Base-by-base conservation (phyloP, 192 early-diverging fungal species). In the Chytriomyces sp. region DNA sequence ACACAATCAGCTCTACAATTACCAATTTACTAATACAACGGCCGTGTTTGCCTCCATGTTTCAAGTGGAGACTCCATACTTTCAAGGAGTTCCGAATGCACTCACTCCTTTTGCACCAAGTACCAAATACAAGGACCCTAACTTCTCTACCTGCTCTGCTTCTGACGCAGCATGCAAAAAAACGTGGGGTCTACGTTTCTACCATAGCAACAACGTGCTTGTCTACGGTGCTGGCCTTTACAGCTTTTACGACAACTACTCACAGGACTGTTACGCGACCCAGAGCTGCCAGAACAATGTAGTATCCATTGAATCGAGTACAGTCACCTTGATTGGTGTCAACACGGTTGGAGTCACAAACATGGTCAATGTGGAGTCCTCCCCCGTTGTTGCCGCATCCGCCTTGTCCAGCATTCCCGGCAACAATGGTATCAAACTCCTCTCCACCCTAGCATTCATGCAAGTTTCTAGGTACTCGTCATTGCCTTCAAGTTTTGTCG, bases 41-140 rank as follows among this genome's bases (percentile, higher is more conserved):
- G 77, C 80, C 55, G 70, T 80, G 37, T 75, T 80, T 37, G 61
- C 75, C 73, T 52, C 54, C 14, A 77, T 81, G 74, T 65, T 81
- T 38, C 80, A 81, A 40, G 65, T 78, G 19, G 80, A 81, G 31
- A 74, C 80, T 32, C 79, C 80, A 14, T 81, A 81, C 64, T 81
- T 58, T 26, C 80, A 81, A 39, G 60, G 63, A 25, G n/a, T n/a
- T n/a, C n/a, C n/a, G n/a, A n/a, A n/a, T n/a, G 53, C 69, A 10
- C n/a, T n/a, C n/a, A 39, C 5, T n/a, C 77, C 79, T 53, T 77
- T 75, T 61, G 4, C 70, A 14, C 52, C 75, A 5, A 49, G 66
- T 25, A 40, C 76, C 31, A 63, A 10, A 26, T 40, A 59, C 5
- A 28, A 36, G 31, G 78, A 81, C 64, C 73, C 80, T 0, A 64